Evolutionary conservation across 73 alveolate genomes (phyloP), one percentile per base, ranked within the genome.

Genomic region (Tetrahymena borealis): DNA sequence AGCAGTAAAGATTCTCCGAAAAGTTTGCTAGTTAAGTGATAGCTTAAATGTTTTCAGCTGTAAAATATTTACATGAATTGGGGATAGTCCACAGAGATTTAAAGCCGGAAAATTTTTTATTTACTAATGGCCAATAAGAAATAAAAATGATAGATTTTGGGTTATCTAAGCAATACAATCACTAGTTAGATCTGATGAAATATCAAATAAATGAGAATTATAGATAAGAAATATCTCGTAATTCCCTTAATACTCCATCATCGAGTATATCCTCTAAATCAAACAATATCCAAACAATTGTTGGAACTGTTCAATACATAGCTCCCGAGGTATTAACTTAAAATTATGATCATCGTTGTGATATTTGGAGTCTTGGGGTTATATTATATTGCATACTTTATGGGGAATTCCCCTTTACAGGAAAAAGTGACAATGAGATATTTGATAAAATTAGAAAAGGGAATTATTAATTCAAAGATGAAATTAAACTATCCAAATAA

Each of bases 111-210:
- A 98, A 98, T 91, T 93, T 97, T 35, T 94, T 98, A 91, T 93
- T 97, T 79, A 94, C 98, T 33, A 85, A 94, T 91, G 96, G 94
- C 79, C 94, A 96, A 77, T 96, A 95, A 40, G 97, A 96, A 15
- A 94, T 98, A 15, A 98, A 98, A 94, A 94, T 98, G 78, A 98
- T 98, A 39, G 99, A 98, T 91, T 98, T 98, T 94, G 99, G 99
- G 10, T 95, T 98, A 9, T 91, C 97, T 31, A 95, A 95, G 60
- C 90, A 95, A 85, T 96, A 95, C 16, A 94, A 20, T 20, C n/a
- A 35, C 85, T 60, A 60, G 15, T 35, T 60, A 24, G 85, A 60
- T 1, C n/a, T 60, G 85, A 60, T 60, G 10, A 60, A 60, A 60
- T 60, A 60, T 35, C 28, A 60, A 60, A 7, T 60, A 35, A 60